These are phyloP conservation scores for Candida sp. DNA, from an alignment of 1,139 yeast genomes.

Conservation along the genomic window DNA sequence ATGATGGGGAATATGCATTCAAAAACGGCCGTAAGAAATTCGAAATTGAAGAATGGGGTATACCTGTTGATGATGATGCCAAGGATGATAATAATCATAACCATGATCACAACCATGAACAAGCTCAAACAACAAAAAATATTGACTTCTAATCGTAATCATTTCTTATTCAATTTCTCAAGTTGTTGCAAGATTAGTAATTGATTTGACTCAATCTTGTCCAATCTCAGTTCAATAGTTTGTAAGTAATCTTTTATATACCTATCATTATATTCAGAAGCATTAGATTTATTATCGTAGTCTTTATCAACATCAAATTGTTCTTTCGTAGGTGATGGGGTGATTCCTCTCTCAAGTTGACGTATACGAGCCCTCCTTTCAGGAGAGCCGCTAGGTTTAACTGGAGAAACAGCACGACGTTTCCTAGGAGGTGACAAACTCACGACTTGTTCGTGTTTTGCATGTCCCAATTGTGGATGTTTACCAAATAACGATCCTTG, in stretches of 20 bases:
- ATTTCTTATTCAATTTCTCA: not conserved
- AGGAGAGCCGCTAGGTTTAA: constrained; percentile 1
- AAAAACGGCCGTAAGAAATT: constrained; percentile 79
- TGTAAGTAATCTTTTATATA: not conserved
- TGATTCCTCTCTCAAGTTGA: not conserved
- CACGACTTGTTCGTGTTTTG: not conserved
- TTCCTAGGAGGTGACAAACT: constrained; percentile 2
- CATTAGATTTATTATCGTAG: not conserved
- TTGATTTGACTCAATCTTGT: not conserved
- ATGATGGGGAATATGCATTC: constrained; percentile 79
- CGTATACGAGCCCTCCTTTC: not conserved
- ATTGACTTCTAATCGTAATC: constrained; percentile 27
- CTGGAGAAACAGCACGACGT: not conserved
- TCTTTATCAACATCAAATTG: not conserved
- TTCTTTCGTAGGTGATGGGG: not conserved
- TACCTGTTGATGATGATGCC: constrained; percentile 83
- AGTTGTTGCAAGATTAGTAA: not conserved
- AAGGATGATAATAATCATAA: constrained; percentile 24
- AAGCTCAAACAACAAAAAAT: constrained; percentile 27
- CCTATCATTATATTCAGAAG: no score
- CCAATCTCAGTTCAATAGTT: not conserved
- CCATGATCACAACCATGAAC: constrained; percentile 12
- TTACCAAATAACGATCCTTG: not conserved
- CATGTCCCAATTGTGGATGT: not conserved
- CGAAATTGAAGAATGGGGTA: constrained; percentile 90